Conservation (phyloP, 805 yeast genomes). For the Tetrapisispora iriomotensis region DNA sequence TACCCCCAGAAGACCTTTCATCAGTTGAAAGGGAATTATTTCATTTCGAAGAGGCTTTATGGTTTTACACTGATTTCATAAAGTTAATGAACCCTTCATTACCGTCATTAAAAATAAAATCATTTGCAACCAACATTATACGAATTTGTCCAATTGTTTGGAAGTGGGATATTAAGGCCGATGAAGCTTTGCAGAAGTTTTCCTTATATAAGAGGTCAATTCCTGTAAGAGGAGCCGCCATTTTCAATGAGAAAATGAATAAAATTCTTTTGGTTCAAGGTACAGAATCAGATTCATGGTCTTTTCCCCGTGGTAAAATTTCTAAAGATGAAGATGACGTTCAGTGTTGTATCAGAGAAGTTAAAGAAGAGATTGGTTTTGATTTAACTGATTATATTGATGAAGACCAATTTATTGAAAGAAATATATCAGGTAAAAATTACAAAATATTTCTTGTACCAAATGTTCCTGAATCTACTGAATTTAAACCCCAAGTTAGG, state of each 20-base stretch:
- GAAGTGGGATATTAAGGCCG: conserved; percentile 75
- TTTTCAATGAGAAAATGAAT: conserved; percentile 59
- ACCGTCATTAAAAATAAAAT: conserved; percentile 69
- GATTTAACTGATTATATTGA: conserved; percentile 62
- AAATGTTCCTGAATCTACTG: conserved; percentile 65
- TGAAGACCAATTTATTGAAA: conserved; percentile 66
- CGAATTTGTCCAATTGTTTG: conserved; percentile 66
- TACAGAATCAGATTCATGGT: conserved; percentile 75
- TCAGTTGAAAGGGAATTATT: conserved; percentile 61
- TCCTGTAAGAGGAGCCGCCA: conserved; percentile 94
- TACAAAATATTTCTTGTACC: conserved; percentile 70
- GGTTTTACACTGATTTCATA: conserved; percentile 88
- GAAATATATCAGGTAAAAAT: conserved; percentile 75
- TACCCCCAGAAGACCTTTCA: conserved; percentile 83
- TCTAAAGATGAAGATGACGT: conserved; percentile 85
- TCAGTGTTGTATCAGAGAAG: conserved; percentile 86
- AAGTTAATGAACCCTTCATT: conserved; percentile 61
- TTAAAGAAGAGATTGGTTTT: conserved; percentile 87
- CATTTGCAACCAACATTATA: conserved; percentile 59
- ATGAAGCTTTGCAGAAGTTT: conserved; percentile 66
- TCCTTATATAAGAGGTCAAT: conserved; percentile 78
- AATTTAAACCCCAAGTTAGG: conserved; percentile 74
- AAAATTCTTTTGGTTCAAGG: conserved; percentile 78
- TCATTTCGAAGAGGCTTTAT: conserved; percentile 95
- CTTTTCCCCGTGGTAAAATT: conserved; percentile 95